phyloP scores from a whole-genome alignment of 2,329 filamentous ascomycete genomes.

The Juglanconis sp. region DNA sequence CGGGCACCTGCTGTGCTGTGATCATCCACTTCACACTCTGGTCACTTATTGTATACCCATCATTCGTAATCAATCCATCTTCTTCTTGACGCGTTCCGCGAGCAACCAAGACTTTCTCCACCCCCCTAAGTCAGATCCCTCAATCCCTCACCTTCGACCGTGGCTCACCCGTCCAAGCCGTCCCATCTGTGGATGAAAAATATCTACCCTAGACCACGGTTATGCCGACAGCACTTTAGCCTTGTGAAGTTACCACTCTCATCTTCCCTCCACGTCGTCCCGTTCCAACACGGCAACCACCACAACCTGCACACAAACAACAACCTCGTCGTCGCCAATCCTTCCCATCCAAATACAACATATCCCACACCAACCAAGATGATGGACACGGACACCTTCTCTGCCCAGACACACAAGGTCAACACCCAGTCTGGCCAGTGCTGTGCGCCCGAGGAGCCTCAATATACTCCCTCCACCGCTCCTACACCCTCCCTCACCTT shows the following conservation, averaged over 20 bases:
- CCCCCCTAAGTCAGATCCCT: no score
- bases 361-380: constrained; percentile 27
- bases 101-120: no score
- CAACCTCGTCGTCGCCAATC: not conserved
- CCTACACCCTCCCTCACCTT: constrained; percentile 61
- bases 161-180: not conserved
- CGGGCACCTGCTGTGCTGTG: no score
- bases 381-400: constrained; percentile 34
- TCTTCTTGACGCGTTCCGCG: no score
- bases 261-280: not conserved
- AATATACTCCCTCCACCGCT: constrained; percentile 33
- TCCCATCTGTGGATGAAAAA: not conserved
- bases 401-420: constrained; percentile 31
- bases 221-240: not conserved
- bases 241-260: constrained; percentile 11
- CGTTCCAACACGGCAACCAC: not conserved
- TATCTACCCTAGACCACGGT: not conserved
- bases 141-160: no score
- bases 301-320: constrained; percentile 12
- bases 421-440: constrained; percentile 29
- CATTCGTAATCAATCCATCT: no score
- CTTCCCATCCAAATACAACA: constrained; percentile 24
- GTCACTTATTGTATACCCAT: no score
- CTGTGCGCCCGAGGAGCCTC: constrained; percentile 38
- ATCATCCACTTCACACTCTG: no score